phyloP scores from a whole-genome alignment of 345 rosid genomes.

The Ricinus communis region DNA sequence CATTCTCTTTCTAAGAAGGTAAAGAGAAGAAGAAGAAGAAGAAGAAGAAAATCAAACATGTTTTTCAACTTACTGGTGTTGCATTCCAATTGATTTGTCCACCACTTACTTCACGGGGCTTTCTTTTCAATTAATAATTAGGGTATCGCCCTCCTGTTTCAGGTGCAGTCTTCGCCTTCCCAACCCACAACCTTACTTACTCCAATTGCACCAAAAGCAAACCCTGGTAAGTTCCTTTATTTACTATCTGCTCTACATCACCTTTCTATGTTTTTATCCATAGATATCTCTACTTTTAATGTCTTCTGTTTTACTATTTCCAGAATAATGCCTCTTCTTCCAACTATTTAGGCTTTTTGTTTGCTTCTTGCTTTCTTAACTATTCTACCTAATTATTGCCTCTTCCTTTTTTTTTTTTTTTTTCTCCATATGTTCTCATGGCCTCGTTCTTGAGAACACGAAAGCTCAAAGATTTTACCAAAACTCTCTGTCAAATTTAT shows the following conservation, averaged over 20 bases:
- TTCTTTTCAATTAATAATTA: too few species aligned
- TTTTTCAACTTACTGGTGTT: too few species aligned
- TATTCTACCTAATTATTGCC: background rate
- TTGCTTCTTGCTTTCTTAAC: background rate
- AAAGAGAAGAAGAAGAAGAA: too few species aligned
- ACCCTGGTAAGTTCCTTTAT: conserved; percentile 44
- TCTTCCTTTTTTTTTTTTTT: too few species aligned
- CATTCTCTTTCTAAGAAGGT: conserved; percentile 22
- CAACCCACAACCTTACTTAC: conserved; percentile 35
- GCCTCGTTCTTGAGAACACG: conserved; percentile 33
- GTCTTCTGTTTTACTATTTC: background rate
- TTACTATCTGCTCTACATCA: background rate
- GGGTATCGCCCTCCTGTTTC: too few species aligned
- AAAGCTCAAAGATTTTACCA: conserved; percentile 35
- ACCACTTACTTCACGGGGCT: too few species aligned
- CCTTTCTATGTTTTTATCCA: background rate
- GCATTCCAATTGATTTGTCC: too few species aligned
- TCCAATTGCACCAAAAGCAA: conserved; percentile 25
- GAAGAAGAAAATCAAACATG: too few species aligned
- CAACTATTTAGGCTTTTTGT: background rate
- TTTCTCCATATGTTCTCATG: conserved; percentile 2
- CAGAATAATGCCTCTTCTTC: background rate
- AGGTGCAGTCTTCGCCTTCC: conserved; percentile 41
- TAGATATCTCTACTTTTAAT: background rate
- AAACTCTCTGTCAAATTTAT: conserved; percentile 61